Base-by-base conservation (phyloP, 192 early-diverging fungal species). In the Pilaira anomala region DNA sequence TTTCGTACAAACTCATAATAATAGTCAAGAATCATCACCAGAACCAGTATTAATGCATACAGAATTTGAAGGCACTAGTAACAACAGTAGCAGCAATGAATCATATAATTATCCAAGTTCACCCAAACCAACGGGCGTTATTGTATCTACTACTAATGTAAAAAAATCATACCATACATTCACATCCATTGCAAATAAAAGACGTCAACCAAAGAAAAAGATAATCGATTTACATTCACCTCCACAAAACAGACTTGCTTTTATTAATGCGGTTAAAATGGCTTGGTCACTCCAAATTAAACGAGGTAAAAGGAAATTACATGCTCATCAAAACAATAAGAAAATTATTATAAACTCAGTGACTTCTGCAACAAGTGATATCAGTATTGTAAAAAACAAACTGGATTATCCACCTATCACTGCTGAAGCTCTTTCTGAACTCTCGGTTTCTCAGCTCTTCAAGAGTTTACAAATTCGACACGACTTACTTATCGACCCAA, bases 401-500 rank as follows among this genome's bases (percentile, higher is more conserved):
- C 53, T 39, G 18, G 40, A 39, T 7, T 33, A 41, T 42, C 91
- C 91, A 0, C 87, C 92, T 1, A 84, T 94, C 55, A 94, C 90
- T 48, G 78, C 91, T 11, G 91, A 91, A 60, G 91, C 93, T 0
- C 75, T 96, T 56, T 81, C 88, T 28, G 94, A 96, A 74, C 78
- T 96, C 7, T 86, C 90, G 40, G 76, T 93, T 60, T 77, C 84
- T 42, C 88, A 91, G 77, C 92, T 96, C 36, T 78, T 94, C 63
- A 83, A 87, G 50, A 93, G 92, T 66, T 75, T 88, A 45, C 91
- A 93, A 49, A 82, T 96, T 16, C 84, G 94, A 12, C 94, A 96
- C 62, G 94, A 96, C 68, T 80, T 96, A 50, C 77, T 88, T 24
- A 91, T 96, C 68, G 93, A 96, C 66, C 87, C 91, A 1, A 86